Evolutionary conservation across 768 basidiomycete genomes (phyloP).

Genomic region (Suillus paluster): DNA sequence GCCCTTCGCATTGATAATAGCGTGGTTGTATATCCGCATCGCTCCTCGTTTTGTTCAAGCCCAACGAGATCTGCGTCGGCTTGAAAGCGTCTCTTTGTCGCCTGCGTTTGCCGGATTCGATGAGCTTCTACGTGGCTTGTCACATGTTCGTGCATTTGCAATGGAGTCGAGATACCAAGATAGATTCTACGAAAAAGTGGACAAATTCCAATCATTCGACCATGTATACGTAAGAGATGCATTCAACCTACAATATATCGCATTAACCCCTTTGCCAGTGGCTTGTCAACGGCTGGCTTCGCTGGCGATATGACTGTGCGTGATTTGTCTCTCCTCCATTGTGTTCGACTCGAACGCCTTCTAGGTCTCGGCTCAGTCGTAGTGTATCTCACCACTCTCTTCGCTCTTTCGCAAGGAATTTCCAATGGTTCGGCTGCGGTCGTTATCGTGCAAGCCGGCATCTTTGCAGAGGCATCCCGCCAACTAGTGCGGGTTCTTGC

Average conservation of each 20-base stretch:
- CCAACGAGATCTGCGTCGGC: conserved; percentile 67
- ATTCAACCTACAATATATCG: background rate
- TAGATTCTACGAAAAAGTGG: conserved; percentile 61
- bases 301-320: conserved; percentile 76
- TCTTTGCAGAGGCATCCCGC: conserved; percentile 71
- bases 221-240: conserved; percentile 62
- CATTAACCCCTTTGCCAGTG: conserved; percentile 43
- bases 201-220: conserved; percentile 72
- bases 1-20: conserved; percentile 68
- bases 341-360: background rate
- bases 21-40: conserved; percentile 68
- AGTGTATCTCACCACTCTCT: conserved; percentile 69
- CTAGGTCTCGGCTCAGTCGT: conserved; percentile 71
- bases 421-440: conserved; percentile 67
- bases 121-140: conserved; percentile 67
- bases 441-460: conserved; percentile 71
- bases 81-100: conserved; percentile 69
- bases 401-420: conserved; percentile 62
- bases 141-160: conserved; percentile 72
- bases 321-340: conserved; percentile 1
- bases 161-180: conserved; percentile 73
- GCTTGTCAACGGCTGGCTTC: conserved; percentile 71
- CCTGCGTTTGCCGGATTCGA: conserved; percentile 78
- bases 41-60: conserved; percentile 64
- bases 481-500: conserved; percentile 72